phyloP scores from a whole-genome alignment of 768 basidiomycete genomes.

The Suillus lakei region DNA sequence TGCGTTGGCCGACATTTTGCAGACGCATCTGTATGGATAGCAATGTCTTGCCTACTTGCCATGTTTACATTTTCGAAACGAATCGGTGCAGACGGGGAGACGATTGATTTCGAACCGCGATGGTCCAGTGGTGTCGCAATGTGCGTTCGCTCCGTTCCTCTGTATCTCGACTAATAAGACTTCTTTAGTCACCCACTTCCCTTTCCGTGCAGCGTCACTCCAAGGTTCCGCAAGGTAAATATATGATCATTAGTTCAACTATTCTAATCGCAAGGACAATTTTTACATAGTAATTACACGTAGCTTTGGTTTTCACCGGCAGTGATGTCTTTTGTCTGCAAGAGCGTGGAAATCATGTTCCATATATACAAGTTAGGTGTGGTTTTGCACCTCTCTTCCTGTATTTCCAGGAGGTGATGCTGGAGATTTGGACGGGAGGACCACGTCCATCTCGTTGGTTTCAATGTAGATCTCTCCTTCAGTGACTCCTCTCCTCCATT shows the following conservation, averaged over 20 bases:
- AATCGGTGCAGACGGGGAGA: conserved; percentile 26
- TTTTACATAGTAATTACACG: background rate
- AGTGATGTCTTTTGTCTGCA: too few species aligned
- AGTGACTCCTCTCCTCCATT: conserved; percentile 39
- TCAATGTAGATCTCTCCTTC: conserved; percentile 43
- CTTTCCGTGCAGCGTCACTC: conserved; percentile 19
- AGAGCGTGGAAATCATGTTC: too few species aligned
- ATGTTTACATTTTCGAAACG: conserved; percentile 32
- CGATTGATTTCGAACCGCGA: conserved; percentile 22
- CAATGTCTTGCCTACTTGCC: conserved; percentile 32
- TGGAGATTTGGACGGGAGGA: background rate
- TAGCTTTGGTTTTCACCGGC: background rate
- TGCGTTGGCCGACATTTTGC: conserved; percentile 31
- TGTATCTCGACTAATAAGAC: background rate
- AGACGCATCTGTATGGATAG: conserved; percentile 33
- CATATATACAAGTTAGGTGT: background rate
- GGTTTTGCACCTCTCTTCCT: background rate
- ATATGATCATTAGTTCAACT: background rate
- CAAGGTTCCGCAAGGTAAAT: conserved; percentile 10
- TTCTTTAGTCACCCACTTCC: conserved; percentile 19
- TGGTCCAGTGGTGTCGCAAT: conserved; percentile 24
- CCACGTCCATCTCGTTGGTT: background rate
- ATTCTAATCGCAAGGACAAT: background rate
- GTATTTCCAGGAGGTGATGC: background rate
- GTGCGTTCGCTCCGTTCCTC: conserved; percentile 3